Percentiles rank a stretch among this genome's conserved stretches.
Evolutionary conservation across 1,284 basidiomycete species (phyloP).

Genomic region (Tilletia walkeri): DNA sequence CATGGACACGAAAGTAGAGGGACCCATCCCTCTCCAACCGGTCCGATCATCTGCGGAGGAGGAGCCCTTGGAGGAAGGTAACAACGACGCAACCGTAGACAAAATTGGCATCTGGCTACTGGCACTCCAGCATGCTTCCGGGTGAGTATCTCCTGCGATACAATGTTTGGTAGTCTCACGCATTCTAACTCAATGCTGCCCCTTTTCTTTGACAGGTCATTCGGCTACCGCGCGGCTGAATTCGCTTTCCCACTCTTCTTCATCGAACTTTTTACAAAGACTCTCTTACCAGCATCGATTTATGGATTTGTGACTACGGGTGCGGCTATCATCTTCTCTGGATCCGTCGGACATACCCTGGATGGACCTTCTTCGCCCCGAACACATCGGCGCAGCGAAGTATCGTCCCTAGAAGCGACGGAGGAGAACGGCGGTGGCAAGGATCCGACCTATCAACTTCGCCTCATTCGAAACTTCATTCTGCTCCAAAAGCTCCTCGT

Average conservation of each 20-base stretch:
- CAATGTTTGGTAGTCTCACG: background rate
- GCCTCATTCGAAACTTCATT: conserved; percentile 50
- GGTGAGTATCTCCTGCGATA: background rate
- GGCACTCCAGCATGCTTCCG: conserved; percentile 6
- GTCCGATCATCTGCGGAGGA: no score
- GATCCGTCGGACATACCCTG: conserved; percentile 60
- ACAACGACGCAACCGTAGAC: background rate
- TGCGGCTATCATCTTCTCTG: conserved; percentile 57
- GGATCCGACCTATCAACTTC: conserved; percentile 15
- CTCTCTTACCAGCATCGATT: conserved; percentile 62
- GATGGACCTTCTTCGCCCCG: conserved; percentile 55
- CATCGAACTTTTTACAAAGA: conserved; percentile 61
- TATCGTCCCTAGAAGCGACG: background rate
- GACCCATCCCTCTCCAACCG: no score
- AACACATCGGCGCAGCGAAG: conserved; percentile 54
- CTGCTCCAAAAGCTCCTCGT: conserved; percentile 60
- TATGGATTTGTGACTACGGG: conserved; percentile 61
- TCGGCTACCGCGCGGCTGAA: conserved; percentile 60
- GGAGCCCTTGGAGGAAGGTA: no score
- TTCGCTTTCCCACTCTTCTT: conserved; percentile 62
- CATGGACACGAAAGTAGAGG: no score
- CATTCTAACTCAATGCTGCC: background rate
- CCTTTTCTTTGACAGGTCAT: conserved; percentile 54
- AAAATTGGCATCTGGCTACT: background rate
- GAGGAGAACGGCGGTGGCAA: background rate